Base-by-base conservation (phyloP, 2,329 filamentous ascomycete species). In the Microsporum ferrugineum region DNA sequence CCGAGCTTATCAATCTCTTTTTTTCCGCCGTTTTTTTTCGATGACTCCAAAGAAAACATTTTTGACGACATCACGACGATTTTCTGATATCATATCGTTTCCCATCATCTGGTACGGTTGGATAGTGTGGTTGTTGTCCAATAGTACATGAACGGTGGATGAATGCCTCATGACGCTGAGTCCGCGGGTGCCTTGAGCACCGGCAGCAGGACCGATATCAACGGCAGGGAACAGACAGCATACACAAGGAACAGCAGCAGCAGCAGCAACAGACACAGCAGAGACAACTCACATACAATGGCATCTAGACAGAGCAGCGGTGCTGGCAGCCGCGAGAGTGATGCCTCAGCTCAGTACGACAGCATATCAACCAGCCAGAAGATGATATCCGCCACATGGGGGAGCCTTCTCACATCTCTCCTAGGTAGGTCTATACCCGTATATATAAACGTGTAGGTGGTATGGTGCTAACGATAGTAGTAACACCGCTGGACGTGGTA, bases 401-500 rank as follows among this genome's bases (percentile, higher is more conserved):
- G 94, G 63, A 97, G 91, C 75, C 76, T 99, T 61, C 74, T 97
- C 65, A 97, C 92, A 6, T 94, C 91, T 23, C 75, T 97, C 31
- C 82, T 97, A 47, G 89, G 91, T 96, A 80, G 66, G 83, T 62
- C 6, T 59, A 57, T 53, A 58, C 47, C 45, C 49, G 61, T 63
- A 23, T 33, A 23, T 23, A 23, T 23, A 23, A 23, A 23, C 64
- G 53, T 57, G 23, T 59, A 34, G 65, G 57, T 66, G 12, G 8
- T 12, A 33, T n/a, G n/a, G 5, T 33, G 12, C 27, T 17, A 17
- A 53, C 3, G n/a, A 17, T 33, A 2, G n/a, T 53, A 95, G 92
- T 95, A 36, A 99, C 94, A 3, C 94, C 94, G 55, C 86, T 99
- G 59, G 94, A 99, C 71, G 94, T 99, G 64, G 94, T 99, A 63